These are phyloP conservation scores for Parastagonospora avenae DNA, from an alignment of 2,329 filamentous ascomycete genomes.

Conservation along the genomic window DNA sequence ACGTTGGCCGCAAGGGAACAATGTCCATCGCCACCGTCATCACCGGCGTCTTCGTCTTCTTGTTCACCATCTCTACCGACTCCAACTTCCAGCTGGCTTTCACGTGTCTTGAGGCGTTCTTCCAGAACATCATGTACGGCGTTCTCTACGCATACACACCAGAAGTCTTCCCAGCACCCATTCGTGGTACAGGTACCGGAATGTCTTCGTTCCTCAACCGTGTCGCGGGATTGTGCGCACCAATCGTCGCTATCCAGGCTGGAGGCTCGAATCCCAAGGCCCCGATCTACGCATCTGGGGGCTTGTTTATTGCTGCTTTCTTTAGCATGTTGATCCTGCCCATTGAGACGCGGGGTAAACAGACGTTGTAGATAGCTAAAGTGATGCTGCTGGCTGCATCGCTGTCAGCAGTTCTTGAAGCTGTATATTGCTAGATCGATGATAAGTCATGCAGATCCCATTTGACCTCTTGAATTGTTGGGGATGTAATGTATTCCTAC, in stretches of 20 bases:
- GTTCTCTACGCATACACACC: constrained; percentile 79
- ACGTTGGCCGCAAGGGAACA: constrained; percentile 73
- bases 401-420: no score
- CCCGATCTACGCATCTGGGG: constrained; percentile 52
- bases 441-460: no score
- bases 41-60: constrained; percentile 71
- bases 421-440: no score
- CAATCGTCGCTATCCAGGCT: constrained; percentile 64
- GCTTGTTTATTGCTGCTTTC: constrained; percentile 51
- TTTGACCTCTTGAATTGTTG: no score
- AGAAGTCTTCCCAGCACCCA: constrained; percentile 75
- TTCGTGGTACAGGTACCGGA: constrained; percentile 73
- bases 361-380: constrained; percentile 40
- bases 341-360: constrained; percentile 52
- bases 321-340: constrained; percentile 50
- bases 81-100: constrained; percentile 66
- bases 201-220: constrained; percentile 75
- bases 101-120: constrained; percentile 71
- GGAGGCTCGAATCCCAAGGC: constrained; percentile 45
- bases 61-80: constrained; percentile 65
- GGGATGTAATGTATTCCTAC: no score
- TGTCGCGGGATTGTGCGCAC: constrained; percentile 69
- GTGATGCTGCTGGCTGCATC: no score
- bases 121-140: constrained; percentile 65
- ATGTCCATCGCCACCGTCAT: constrained; percentile 71